Conservation (phyloP, 2,329 filamentous ascomycete species). For the Trichoderma polysporum region DNA sequence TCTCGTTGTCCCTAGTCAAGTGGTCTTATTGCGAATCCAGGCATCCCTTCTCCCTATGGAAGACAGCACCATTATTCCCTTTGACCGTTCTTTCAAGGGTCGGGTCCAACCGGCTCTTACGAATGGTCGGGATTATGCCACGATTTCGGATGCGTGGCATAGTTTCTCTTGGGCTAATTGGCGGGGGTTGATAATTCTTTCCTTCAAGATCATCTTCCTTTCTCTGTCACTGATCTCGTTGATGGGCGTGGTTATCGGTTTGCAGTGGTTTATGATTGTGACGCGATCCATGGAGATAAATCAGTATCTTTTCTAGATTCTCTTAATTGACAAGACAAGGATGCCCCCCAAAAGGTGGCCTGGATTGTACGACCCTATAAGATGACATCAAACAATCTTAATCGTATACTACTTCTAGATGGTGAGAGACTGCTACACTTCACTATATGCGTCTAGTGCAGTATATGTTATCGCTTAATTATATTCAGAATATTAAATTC, state of each 20-base stretch:
- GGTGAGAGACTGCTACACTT: too few species aligned
- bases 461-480: too few species aligned
- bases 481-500: too few species aligned
- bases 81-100: slow-evolving; percentile 82
- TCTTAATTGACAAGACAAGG: neutral
- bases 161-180: slow-evolving; percentile 73
- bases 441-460: too few species aligned
- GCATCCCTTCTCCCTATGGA: slow-evolving; percentile 81
- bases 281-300: neutral
- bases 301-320: neutral
- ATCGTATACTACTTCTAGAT: too few species aligned
- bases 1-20: slow-evolving; percentile 71
- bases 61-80: slow-evolving; percentile 83
- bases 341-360: too few species aligned
- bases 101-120: slow-evolving; percentile 70
- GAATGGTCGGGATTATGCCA: slow-evolving; percentile 69
- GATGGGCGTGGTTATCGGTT: neutral
- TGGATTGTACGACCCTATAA: too few species aligned
- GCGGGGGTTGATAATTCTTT: slow-evolving; percentile 58
- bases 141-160: slow-evolving; percentile 74
- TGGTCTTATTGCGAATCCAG: slow-evolving; percentile 78
- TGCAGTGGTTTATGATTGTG: neutral
- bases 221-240: slow-evolving; percentile 42
- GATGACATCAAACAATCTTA: too few species aligned
- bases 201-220: slow-evolving; percentile 67